Evolutionary conservation across 1,284 basidiomycete genomes (phyloP).

Genomic region (Tylopilus sp.): DNA sequence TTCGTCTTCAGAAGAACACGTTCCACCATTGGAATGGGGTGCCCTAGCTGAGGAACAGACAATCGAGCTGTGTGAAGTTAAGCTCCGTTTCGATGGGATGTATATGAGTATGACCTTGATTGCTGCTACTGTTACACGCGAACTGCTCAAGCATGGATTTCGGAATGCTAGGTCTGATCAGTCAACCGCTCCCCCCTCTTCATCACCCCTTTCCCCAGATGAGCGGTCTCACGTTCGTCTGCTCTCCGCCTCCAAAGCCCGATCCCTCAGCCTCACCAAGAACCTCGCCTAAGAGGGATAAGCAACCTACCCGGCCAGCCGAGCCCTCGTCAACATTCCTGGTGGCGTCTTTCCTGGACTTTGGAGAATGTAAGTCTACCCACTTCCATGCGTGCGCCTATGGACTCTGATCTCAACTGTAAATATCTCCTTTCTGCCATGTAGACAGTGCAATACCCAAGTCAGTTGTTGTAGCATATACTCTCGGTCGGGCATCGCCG

Average conservation of each 20-base stretch:
- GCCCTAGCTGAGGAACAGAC: slow-evolving; percentile 57
- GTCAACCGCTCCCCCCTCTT: slow-evolving; percentile 46
- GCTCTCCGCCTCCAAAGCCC: slow-evolving; percentile 34
- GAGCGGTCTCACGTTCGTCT: slow-evolving; percentile 46
- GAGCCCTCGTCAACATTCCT: slow-evolving; percentile 44
- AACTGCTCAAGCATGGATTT: slow-evolving; percentile 12
- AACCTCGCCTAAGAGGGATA: slow-evolving; percentile 32
- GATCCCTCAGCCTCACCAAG: slow-evolving; percentile 29
- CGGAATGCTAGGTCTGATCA: slow-evolving; percentile 36
- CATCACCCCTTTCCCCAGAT: slow-evolving; percentile 38
- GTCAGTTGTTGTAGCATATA: slow-evolving; percentile 44
- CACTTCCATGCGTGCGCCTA: neutral
- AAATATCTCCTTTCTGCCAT: slow-evolving; percentile 6
- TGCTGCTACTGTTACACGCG: neutral
- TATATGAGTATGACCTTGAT: slow-evolving; percentile 38
- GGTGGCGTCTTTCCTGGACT: slow-evolving; percentile 52
- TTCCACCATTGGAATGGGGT: slow-evolving; percentile 50
- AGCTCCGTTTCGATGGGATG: slow-evolving; percentile 45
- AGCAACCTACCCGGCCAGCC: slow-evolving; percentile 22
- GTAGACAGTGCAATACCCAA: slow-evolving; percentile 48
- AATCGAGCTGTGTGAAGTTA: slow-evolving; percentile 62
- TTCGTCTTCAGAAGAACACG: slow-evolving; percentile 29
- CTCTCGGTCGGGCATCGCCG: slow-evolving; percentile 31
- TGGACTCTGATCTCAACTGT: neutral
- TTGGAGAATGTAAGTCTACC: slow-evolving; percentile 52